Evolutionary conservation across 2,329 filamentous ascomycete species (phyloP).

Genomic region (Claviceps citrina): DNA sequence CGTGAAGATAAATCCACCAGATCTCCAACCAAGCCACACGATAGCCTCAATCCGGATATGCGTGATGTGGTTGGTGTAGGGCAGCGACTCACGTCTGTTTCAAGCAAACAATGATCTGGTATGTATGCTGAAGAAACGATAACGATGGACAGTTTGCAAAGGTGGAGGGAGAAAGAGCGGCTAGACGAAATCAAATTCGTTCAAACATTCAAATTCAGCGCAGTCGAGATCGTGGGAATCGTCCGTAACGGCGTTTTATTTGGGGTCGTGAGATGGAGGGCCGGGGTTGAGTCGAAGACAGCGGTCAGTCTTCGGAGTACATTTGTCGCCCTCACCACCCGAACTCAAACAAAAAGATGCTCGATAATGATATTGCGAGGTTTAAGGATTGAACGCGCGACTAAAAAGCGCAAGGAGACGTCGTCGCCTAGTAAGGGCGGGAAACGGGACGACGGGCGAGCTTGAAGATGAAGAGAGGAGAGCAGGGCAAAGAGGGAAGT

Average conservation of each 20-base stretch:
- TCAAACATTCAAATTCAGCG: conserved; percentile 11
- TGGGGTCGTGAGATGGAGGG: conserved; percentile 7
- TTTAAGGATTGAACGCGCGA: conserved; percentile 8
- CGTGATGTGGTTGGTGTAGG: background rate
- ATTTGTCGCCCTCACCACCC: conserved; percentile 18
- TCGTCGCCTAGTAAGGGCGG: conserved; percentile 17
- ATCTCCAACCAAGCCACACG: background rate
- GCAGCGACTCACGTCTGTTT: conserved; percentile 9
- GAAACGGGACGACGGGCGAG: conserved; percentile 17
- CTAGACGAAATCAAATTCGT: conserved; percentile 25
- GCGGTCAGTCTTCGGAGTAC: conserved; percentile 16
- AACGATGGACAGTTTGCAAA: conserved; percentile 1
- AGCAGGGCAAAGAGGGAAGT: conserved; percentile 14
- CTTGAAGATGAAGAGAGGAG: conserved; percentile 13
- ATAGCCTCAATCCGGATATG: too few relatives aligned
- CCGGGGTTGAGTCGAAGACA: conserved; percentile 10
- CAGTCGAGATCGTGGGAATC: conserved; percentile 14
- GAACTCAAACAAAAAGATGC: conserved; percentile 11
- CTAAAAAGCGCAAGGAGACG: conserved; percentile 14
- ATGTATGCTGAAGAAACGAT: conserved; percentile 6
- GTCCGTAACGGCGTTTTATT: conserved; percentile 11
- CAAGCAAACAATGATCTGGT: conserved; percentile 3
- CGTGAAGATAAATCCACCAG: background rate
- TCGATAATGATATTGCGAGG: conserved; percentile 4
- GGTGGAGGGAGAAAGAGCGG: conserved; percentile 26